Conservation (phyloP, 2,329 filamentous ascomycete species). For the Mycogone perniciosa region DNA sequence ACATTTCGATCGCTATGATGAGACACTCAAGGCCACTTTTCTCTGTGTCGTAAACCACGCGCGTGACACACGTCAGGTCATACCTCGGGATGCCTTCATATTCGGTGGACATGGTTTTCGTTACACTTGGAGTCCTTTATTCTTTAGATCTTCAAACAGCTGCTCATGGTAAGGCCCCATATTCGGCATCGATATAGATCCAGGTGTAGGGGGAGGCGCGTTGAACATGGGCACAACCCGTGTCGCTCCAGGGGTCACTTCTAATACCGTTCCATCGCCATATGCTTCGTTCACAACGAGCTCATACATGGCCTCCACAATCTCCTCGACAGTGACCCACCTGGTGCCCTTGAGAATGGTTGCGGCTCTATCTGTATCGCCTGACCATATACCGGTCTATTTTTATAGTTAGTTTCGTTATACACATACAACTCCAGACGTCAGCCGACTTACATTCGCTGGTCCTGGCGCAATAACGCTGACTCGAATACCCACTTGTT, state of each 20-base stretch:
- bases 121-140: constrained; percentile 1
- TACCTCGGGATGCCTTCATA: too few relatives aligned
- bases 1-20: too few relatives aligned
- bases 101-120: too few relatives aligned
- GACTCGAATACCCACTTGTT: constrained; percentile 27
- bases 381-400: constrained; percentile 28
- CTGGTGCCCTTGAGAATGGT: constrained; percentile 21
- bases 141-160: constrained; percentile 5
- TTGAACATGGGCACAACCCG: constrained; percentile 11
- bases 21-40: too few relatives aligned
- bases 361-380: constrained; percentile 24
- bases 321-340: constrained; percentile 24
- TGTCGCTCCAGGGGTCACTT: constrained; percentile 20
- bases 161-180: background rate
- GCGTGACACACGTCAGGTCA: too few relatives aligned
- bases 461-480: constrained; percentile 28
- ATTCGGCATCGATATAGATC: constrained; percentile 1
- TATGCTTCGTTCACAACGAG: constrained; percentile 20
- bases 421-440: background rate
- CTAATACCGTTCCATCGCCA: constrained; percentile 28
- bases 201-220: constrained; percentile 2
- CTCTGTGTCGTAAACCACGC: too few relatives aligned
- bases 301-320: constrained; percentile 26
- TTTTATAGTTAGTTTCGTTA: background rate
- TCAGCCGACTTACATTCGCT: constrained; percentile 21